Base-by-base conservation (phyloP, 2,329 filamentous ascomycete species). In the Fusarium brachygibbosum region DNA sequence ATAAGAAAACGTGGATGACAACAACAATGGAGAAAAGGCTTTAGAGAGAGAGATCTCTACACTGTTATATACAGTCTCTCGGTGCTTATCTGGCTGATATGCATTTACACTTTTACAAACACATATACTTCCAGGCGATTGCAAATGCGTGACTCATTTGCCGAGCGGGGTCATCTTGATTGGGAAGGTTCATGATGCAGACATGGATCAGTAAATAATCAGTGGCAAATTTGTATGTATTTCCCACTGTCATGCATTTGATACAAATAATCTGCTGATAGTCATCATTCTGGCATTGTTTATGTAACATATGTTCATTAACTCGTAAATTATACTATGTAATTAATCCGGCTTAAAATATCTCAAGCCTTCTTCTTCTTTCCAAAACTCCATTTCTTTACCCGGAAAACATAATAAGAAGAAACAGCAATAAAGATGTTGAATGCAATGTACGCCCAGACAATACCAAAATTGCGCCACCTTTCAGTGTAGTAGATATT, bases 351-450 rank as follows among this genome's bases (percentile, higher is more conserved):
- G 14, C 23, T 25, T 4, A 14, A 8, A 9, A 17, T 19, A 13
- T 16, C 6, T 57, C 23, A 68, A 16, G 35, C 65, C 66, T 50
- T 58, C 41, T 69, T 68, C 49, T 65, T 69, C 60, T 68, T 68
- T 34, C 65, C 65, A 9, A 68, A 32, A 25, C 53, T 69, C 68
- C 68, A 70, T 31, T 70, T 72, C 58, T 68, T 71, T 1, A 72
- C 67, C 6, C 68, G 45, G 45, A 71, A 71, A 5, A 69, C 23
- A 32, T 71, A 71, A 7, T 71, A 71, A 16, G 66, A 44, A 3
- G 31, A 23, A 21, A 71, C 69, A 25, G 62, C 53, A 48, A 53
- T 40, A 9, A 49, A 66, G 21, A 71, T 69, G 10, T 71, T 71
- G 28, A 71, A 71, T 6, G 44, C 53, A 23, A 71, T 35, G 10